Percentiles rank a stretch among this genome's conserved stretches.
These are phyloP conservation scores for Neostapfia colusana DNA, from an alignment of 176 grass and related monocot species.

Conservation along the genomic window DNA sequence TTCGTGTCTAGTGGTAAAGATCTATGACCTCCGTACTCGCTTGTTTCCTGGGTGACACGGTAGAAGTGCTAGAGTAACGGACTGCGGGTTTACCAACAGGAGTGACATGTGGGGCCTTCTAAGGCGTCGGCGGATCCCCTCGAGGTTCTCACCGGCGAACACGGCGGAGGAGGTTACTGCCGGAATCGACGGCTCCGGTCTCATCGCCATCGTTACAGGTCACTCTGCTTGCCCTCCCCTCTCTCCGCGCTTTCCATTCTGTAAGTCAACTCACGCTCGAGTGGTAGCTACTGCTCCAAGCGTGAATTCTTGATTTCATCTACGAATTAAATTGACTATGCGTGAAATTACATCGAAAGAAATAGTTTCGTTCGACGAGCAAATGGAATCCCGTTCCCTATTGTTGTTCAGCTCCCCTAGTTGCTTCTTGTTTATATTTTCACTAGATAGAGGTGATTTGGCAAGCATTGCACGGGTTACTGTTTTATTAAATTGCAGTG, in stretches of 20 bases:
- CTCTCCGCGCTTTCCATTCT: not conserved
- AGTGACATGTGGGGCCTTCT: slow-evolving; percentile 20
- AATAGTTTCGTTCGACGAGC: not conserved
- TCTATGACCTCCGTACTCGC: too few relatives aligned
- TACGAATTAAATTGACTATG: not conserved
- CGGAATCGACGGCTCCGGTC: slow-evolving; percentile 54
- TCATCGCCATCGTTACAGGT: slow-evolving; percentile 71
- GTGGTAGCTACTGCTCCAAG: too few relatives aligned
- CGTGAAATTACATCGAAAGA: not conserved
- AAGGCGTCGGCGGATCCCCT: slow-evolving; percentile 29
- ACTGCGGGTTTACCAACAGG: too few relatives aligned
- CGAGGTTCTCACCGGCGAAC: slow-evolving; percentile 61
- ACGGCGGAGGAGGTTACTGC: slow-evolving; percentile 65
- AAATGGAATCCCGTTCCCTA: too few relatives aligned
- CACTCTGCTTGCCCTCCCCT: not conserved
- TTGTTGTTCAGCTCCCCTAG: too few relatives aligned
- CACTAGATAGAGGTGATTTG: too few relatives aligned
- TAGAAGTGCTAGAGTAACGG: too few relatives aligned
- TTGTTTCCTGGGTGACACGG: too few relatives aligned
- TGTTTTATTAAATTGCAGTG: not conserved
- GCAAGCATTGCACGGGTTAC: too few relatives aligned
- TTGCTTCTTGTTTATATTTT: too few relatives aligned
- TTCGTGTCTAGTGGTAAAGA: too few relatives aligned
- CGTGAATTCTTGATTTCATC: not conserved
- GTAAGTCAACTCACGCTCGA: not conserved